Evolutionary conservation across 345 rosid species (phyloP).

Genomic region (Eucalyptus erythrocorys): DNA sequence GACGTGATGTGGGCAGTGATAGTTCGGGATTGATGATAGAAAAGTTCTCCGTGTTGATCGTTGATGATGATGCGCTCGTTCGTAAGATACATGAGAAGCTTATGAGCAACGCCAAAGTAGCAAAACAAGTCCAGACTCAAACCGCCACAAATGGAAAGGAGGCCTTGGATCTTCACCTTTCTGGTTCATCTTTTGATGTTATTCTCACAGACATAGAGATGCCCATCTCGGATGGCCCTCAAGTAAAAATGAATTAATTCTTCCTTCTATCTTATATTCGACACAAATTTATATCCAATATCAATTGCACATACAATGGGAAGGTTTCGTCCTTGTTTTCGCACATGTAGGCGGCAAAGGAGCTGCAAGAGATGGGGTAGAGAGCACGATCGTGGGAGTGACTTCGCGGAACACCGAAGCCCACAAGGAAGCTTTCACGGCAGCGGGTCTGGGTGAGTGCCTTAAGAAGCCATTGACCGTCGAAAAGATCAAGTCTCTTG

Average conservation of each 20-base stretch:
- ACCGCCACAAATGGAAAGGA: constrained; percentile 13
- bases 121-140: not conserved
- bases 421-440: not conserved
- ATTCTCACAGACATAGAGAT: constrained; percentile 24
- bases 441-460: constrained; percentile 12
- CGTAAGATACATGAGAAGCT: constrained; percentile 1
- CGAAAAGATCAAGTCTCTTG: not conserved
- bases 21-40: not conserved
- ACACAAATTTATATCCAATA: not conserved
- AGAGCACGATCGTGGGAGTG: constrained; percentile 15
- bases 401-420: not conserved
- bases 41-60: constrained; percentile 7
- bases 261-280: not conserved
- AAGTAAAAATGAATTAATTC: not conserved
- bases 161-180: constrained; percentile 13
- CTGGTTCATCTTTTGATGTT: constrained; percentile 10
- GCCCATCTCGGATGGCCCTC: constrained; percentile 24
- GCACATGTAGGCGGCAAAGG: constrained; percentile 4
- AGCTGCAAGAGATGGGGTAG: constrained; percentile 13
- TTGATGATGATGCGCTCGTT: constrained; percentile 10
- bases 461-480: constrained; percentile 10
- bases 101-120: not conserved
- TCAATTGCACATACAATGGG: not conserved
- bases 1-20: not conserved
- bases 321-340: not conserved